Base-by-base conservation (phyloP, 1,284 basidiomycete species). In the Apiotrichum veenhuisii region DNA sequence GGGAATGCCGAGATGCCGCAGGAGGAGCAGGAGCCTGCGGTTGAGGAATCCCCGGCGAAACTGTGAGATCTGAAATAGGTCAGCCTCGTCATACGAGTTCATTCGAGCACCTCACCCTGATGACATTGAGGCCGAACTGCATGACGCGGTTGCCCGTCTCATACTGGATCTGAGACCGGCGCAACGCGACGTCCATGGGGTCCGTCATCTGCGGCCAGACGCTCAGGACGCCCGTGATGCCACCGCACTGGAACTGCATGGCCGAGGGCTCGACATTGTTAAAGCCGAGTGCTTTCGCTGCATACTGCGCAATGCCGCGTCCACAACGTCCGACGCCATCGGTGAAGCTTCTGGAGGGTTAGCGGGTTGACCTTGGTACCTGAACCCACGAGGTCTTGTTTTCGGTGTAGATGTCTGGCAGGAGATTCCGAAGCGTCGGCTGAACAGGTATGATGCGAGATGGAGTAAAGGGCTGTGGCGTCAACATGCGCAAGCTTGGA, bases 281-380 rank as follows among this genome's bases (percentile, higher is more conserved):
- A 15, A 55, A 34, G 1, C 66, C 68, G 11, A 67, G 47, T 8
- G 53, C 59, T 14, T 55, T 44, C 0, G 66, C 66, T 1, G 68
- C 64, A 5, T 58, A 50, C 10, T 41, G 54, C 0, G 64, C 58
- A 38, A 69, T 54, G 2, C 54, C 48, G 20, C 40, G 27, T 1
- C 62, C 63, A 43, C 66, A 67, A 0, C 60, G 52, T 17, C 69
- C 69, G 7, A 58, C 62, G 5, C 69, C 69, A 22, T 70, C 64
- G 5, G 69, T 70, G 45, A 64, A 66, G 34, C 37, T 47, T 14
- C 56, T 57, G 27, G 20, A 17, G 2, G 17, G 2, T 4, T 9
- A 4, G 8, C 17, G 22, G 41, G 41, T 17, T 22, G 7, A 22
- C 1, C n/a, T 1, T 23, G 8, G 5, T 10, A 20, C 44, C 12